Conservation (phyloP, 2,329 filamentous ascomycete genomes). For the Clarireedia sp. region DNA sequence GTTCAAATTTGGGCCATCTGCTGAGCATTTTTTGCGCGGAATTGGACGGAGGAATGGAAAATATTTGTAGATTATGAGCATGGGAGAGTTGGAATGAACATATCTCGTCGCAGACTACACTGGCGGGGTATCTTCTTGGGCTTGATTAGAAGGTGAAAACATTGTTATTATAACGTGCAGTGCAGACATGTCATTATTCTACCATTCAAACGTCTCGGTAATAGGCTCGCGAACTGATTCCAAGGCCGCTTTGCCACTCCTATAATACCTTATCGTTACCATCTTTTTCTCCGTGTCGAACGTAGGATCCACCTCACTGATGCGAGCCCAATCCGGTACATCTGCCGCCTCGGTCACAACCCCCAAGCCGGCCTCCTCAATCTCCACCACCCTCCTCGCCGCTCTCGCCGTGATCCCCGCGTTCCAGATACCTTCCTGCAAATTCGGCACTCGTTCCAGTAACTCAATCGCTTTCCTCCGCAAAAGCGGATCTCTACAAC, state of each 20-base stretch:
- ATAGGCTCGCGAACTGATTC: background rate
- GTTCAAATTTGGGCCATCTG: background rate
- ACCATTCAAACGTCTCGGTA: background rate
- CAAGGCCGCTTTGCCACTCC: background rate
- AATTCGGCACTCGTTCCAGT: slow-evolving; percentile 43
- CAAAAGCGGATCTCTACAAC: slow-evolving; percentile 46
- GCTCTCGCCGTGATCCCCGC: slow-evolving; percentile 4
- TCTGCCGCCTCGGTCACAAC: slow-evolving; percentile 9
- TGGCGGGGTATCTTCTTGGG: no score
- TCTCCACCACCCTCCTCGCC: slow-evolving; percentile 8
- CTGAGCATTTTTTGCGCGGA: slow-evolving; percentile 5
- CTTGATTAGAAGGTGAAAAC: background rate
- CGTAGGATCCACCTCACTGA: background rate
- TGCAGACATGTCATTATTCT: background rate
- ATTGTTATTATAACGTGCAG: no score
- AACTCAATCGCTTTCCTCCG: slow-evolving; percentile 54
- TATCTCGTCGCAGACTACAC: background rate
- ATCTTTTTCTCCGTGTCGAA: background rate
- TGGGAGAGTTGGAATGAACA: slow-evolving; percentile 1
- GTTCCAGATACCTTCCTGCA: slow-evolving; percentile 62
- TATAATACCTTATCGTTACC: background rate
- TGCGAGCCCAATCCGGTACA: slow-evolving; percentile 14
- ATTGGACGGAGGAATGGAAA: background rate
- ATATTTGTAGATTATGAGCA: slow-evolving; percentile 3
- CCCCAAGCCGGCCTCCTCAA: slow-evolving; percentile 7